Evolutionary conservation across 1,139 yeast species (phyloP).

Genomic region (Diutina siamensis): DNA sequence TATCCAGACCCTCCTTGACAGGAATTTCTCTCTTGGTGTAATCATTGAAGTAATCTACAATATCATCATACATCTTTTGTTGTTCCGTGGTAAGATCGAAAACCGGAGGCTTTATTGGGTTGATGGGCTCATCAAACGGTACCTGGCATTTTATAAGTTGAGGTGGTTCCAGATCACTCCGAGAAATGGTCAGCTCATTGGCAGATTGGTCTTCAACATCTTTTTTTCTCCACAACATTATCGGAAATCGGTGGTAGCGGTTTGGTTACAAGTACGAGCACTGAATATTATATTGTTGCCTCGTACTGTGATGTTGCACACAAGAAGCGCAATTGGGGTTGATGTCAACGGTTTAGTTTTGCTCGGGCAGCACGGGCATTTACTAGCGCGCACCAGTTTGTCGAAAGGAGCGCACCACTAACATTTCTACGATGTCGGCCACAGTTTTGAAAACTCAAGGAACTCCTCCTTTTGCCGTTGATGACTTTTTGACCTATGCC

Average conservation of each 20-base stretch:
- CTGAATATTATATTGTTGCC: too few species aligned
- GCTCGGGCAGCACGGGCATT: too few species aligned
- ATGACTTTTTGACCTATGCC: neutral
- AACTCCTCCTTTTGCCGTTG: neutral
- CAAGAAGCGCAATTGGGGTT: too few species aligned
- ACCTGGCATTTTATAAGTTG: conserved; percentile 21
- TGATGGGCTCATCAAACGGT: conserved; percentile 32
- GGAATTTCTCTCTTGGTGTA: conserved; percentile 9
- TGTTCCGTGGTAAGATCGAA: conserved; percentile 11
- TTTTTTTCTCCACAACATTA: conserved; percentile 6
- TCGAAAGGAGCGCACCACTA: too few species aligned
- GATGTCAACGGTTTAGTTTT: too few species aligned
- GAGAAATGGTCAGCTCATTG: conserved; percentile 7
- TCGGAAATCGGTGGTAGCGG: neutral
- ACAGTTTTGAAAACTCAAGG: neutral
- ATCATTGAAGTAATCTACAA: conserved; percentile 9
- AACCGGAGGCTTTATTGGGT: conserved; percentile 22
- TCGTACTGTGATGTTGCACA: too few species aligned
- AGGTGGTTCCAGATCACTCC: neutral
- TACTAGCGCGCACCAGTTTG: too few species aligned
- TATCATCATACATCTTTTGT: conserved; percentile 10
- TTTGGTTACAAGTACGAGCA: neutral
- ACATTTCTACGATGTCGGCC: too few species aligned
- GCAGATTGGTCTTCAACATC: neutral
- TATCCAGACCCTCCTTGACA: conserved; percentile 9